These are phyloP conservation scores for Alternaria infectoria DNA, from an alignment of 2,329 filamentous ascomycete genomes.

Conservation along the genomic window DNA sequence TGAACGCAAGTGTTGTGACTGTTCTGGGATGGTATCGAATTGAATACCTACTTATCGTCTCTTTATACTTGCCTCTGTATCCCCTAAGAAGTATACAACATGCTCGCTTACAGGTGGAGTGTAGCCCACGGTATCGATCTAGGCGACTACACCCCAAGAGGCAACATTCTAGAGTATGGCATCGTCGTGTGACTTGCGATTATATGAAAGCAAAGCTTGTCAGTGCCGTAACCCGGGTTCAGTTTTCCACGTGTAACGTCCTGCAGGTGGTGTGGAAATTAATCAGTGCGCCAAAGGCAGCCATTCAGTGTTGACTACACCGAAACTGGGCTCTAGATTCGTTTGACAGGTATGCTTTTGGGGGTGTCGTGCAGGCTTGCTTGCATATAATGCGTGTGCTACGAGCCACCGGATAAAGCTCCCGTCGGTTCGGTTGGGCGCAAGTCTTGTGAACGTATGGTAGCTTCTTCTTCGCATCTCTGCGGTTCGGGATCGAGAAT, in stretches of 20 bases:
- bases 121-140: neutral
- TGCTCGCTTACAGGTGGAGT: neutral
- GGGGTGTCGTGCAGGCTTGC: neutral
- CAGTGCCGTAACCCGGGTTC: slow-evolving; percentile 6
- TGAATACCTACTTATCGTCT: neutral
- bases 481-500: neutral
- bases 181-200: slow-evolving; percentile 11
- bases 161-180: neutral
- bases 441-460: neutral
- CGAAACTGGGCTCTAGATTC: neutral
- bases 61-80: slow-evolving; percentile 1
- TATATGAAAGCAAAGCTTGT: slow-evolving; percentile 16
- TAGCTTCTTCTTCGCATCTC: neutral
- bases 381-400: slow-evolving; percentile 4
- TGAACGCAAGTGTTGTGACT: neutral
- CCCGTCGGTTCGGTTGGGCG: neutral
- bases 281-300: neutral
- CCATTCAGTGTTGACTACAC: slow-evolving; percentile 1
- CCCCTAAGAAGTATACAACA: neutral
- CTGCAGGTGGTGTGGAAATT: slow-evolving; percentile 12
- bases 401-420: slow-evolving; percentile 10
- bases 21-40: neutral
- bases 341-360: neutral
- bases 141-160: neutral
- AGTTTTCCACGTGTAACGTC: neutral